A percentile compares a stretch with the other conserved stretches of the same genome.
Conservation (phyloP, 441 rosid species). For the Gossypium aridum region DNA sequence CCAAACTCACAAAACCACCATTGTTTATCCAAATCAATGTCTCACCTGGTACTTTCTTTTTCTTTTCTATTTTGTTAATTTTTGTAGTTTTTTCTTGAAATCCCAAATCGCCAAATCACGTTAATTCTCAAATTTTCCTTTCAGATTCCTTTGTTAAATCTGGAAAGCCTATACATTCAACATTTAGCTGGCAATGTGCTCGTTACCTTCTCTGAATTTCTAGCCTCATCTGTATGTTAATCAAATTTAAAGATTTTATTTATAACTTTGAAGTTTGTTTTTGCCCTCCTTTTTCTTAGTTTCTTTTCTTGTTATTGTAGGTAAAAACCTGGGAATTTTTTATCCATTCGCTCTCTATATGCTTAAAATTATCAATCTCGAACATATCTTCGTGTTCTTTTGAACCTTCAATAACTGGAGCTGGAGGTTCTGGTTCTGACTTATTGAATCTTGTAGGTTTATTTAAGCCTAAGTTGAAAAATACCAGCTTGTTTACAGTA, state of each 20-base stretch:
- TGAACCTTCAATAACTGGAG: conserved; percentile 18
- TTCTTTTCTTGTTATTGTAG: conserved; percentile 26
- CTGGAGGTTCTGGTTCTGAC: conserved; percentile 16
- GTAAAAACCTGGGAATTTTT: conserved; percentile 39
- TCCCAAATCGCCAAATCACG: neutral
- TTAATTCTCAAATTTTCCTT: neutral
- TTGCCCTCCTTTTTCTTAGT: neutral
- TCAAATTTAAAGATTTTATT: neutral
- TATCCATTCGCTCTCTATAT: conserved; percentile 38
- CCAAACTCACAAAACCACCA: conserved; percentile 15
- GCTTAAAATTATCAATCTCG: conserved; percentile 32
- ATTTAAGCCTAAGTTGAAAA: conserved; percentile 38
- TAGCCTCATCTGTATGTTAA: conserved; percentile 48
- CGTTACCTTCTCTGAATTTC: conserved; percentile 38
- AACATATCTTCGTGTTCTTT: conserved; percentile 21
- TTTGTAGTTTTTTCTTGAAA: neutral
- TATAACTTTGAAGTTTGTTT: neutral
- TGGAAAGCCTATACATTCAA: conserved; percentile 43
- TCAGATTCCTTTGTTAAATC: conserved; percentile 41
- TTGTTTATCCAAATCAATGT: conserved; percentile 30
- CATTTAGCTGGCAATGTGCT: conserved; percentile 66
- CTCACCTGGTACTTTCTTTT: conserved; percentile 43
- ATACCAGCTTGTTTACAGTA: conserved; percentile 52
- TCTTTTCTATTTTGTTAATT: neutral
- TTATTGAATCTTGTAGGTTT: conserved; percentile 18